Evolutionary conservation across 352 stramenopile species (phyloP).

Genomic region (Thalassiosira livingstoniorum): DNA sequence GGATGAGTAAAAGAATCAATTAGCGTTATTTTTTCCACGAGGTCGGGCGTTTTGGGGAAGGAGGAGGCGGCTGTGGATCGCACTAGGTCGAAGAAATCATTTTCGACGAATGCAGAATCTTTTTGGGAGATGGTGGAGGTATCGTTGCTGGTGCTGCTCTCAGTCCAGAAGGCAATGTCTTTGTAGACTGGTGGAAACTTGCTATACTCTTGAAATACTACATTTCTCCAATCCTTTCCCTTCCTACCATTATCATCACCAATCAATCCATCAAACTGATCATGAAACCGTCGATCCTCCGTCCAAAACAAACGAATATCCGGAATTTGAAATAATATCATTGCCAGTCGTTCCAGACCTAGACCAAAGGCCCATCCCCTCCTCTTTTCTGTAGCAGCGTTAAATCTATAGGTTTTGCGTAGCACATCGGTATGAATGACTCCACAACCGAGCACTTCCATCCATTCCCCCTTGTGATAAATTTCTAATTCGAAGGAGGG

Average conservation of each 20-base stretch:
- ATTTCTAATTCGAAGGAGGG: constrained; percentile 99
- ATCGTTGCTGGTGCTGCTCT: background rate
- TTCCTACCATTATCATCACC: too few relatives aligned
- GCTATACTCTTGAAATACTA: constrained; percentile 97
- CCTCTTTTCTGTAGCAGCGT: too few relatives aligned
- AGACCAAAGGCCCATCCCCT: constrained; percentile 80
- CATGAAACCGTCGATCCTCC: constrained; percentile 89
- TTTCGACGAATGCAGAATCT: constrained; percentile 88
- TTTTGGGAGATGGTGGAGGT: background rate
- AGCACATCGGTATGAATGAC: constrained; percentile 96
- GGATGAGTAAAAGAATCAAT: constrained; percentile 98
- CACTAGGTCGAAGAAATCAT: constrained; percentile 98
- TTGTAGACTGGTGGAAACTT: constrained; percentile 99
- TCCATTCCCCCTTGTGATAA: constrained; percentile 97
- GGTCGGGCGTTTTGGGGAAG: too few relatives aligned
- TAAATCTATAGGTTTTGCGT: constrained; percentile 82
- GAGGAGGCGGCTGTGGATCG: constrained; percentile 93
- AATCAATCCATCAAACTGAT: constrained; percentile 88
- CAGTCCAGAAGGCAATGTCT: constrained; percentile 97
- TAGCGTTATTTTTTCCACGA: constrained; percentile 93
- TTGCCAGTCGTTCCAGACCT: constrained; percentile 94
- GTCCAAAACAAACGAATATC: constrained; percentile 99
- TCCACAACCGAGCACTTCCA: constrained; percentile 98
- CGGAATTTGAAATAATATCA: constrained; percentile 99
- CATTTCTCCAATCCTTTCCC: constrained; percentile 92